Base-by-base conservation (phyloP, 108 stramenopile species). In the Nitzschia sp. region DNA sequence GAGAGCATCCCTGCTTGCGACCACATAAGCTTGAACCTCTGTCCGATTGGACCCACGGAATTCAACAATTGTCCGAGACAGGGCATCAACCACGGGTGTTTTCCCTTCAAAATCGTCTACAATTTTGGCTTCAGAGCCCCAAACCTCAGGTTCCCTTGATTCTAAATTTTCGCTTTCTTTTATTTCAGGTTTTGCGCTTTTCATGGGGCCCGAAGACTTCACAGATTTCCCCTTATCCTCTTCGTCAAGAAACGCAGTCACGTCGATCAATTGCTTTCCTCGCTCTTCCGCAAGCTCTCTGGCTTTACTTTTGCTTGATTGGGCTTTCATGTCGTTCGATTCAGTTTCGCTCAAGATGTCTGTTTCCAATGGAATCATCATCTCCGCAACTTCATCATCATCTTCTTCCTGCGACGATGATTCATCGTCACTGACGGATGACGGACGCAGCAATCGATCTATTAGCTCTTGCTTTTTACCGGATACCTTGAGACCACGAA, bases 61-160 rank as follows among this genome's bases (percentile, higher is more conserved):
- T 79, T 89, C 84, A 36, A 93, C 79, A 50, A 87, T 71, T 0
- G 82, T 85, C 13, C 88, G 81, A 2, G 85, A 84, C 63, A 93
- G 55, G 29, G 72, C 70, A 73, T 93, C 92, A 13, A 93, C 85
- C 1, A 93, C 81, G 0, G 86, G 57, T 33, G 78, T 71, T 31
- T 84, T 79, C 30, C 88, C 89, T 69, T 93, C 89, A 55, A 85
- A 89, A 57, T 93, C 92, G 28, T 89, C 81, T 0, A 93, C 86
- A 73, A 93, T 91, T 33, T 63, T 77, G 17, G 89, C 89, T 48
- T 91, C 88, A 13, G 78, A 62, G 45, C 92, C 92, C 92, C 92
- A 93, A 3, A 86, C 86, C 76, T 93, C 92, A n/a, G 91, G 82
- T 33, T 79, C 55, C 15, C 75, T 75, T 30, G 63, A 54, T 4